These are phyloP conservation scores for Vanilla planifolia DNA, from an alignment of 106 monocot species.

Conservation along the genomic window DNA sequence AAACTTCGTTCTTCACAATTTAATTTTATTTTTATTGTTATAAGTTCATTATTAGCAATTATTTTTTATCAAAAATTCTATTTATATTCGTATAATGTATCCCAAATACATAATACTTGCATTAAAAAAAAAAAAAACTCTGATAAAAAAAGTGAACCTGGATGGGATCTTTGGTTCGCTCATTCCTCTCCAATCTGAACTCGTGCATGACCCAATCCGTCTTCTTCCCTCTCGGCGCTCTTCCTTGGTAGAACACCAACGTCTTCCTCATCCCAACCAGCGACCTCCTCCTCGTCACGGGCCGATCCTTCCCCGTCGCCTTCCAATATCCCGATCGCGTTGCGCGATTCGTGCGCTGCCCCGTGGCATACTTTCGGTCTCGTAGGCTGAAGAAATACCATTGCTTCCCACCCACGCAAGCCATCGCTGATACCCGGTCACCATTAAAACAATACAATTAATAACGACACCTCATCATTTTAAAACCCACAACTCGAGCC, in stretches of 20 bases:
- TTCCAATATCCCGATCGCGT: slow-evolving; percentile 39
- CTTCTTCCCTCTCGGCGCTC: slow-evolving; percentile 43
- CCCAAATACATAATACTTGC: too few species aligned
- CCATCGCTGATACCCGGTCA: slow-evolving; percentile 6
- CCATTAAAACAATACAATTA: too few species aligned
- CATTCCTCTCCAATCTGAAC: slow-evolving; percentile 11
- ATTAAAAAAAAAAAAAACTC: too few species aligned
- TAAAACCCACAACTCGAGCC: too few species aligned
- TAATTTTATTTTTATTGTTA: too few species aligned
- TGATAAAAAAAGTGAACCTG: too few species aligned
- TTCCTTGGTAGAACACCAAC: slow-evolving; percentile 30
- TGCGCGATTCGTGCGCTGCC: slow-evolving; percentile 31
- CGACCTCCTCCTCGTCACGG: slow-evolving; percentile 1
- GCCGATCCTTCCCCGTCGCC: slow-evolving; percentile 35
- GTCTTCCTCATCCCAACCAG: slow-evolving; percentile 35
- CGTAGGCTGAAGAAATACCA: slow-evolving; percentile 38
- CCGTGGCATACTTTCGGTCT: slow-evolving; percentile 33
- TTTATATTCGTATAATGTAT: too few species aligned
- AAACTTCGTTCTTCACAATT: too few species aligned
- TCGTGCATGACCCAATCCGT: slow-evolving; percentile 49
- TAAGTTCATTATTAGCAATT: too few species aligned
- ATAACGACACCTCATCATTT: too few species aligned
- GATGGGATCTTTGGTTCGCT: too few species aligned
- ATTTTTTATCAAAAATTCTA: too few species aligned
- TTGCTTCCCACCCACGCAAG: slow-evolving; percentile 25